Evolutionary conservation across 73 alveolate species (phyloP), one percentile per base, ranked within the genome.

Genomic region (Diophrys sp.): DNA sequence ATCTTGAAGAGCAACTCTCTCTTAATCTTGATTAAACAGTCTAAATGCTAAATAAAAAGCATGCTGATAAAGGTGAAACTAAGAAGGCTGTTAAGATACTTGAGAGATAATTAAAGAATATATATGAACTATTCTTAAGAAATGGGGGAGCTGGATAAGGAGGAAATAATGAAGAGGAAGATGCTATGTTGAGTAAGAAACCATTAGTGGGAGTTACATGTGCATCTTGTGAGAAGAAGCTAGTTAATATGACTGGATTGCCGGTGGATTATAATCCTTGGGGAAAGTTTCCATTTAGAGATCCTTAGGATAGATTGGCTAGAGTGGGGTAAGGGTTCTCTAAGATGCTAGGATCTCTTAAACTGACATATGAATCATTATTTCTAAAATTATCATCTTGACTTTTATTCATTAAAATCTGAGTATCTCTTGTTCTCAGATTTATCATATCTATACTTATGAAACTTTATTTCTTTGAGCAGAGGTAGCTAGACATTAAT

Each of bases 11-110:
- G 24, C 29, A 68, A 68, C 23, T 68, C 24, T 23, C 75, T 25
- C 23, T 68, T 25, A 68, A 31, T 31, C 23, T 68, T 26, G 75
- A 68, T 55, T 28, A 68, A 28, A 31, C 31, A 2, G 31, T 68
- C 27, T 2, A 18, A n/a, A 68, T 31, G 25, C 23, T 92, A 66
- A 83, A 85, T 55, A 93, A 95, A 70, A 87, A 95, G 82, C 91
- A 90, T 70, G 98, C 99, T 23, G 99, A 95, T 82, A 93, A 89
- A 87, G 85, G 87, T 54, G 99, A 95, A 27, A 93, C 98, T 25
- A 88, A 94, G 0, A 95, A 91, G 75, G 94, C 97, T 75, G 70
- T 95, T 28, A 90, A 84, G 70, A 84, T 89, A 62, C 76, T 95
- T 56, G 99, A 95, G 83, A 92, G 89, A 66, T 87, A 92, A 81